Percentiles rank a stretch among this genome's conserved stretches.
Conservation (phyloP, 306 rosid species). For the Cercis canadensis region DNA sequence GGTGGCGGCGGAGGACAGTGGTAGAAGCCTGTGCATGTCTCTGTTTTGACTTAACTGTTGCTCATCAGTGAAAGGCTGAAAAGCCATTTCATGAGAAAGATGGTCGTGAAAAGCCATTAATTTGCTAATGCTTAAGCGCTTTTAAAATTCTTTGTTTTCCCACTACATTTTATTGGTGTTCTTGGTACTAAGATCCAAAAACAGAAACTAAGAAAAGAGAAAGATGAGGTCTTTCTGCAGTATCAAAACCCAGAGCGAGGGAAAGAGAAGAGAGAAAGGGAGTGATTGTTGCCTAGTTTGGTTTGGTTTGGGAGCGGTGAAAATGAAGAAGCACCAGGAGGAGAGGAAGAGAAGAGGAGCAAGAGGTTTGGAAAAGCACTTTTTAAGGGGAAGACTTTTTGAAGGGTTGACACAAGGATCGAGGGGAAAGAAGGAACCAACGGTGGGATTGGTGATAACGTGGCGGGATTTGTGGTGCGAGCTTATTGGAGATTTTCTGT, state of each 20-base stretch:
- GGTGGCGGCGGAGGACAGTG: constrained; percentile 21
- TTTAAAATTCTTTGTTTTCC: not conserved
- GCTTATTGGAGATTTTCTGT: constrained; percentile 39
- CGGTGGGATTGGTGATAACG: constrained; percentile 57
- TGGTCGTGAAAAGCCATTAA: constrained; percentile 72
- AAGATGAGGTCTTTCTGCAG: not conserved
- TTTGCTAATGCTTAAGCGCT: not conserved
- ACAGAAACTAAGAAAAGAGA: not conserved
- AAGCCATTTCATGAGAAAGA: constrained; percentile 58
- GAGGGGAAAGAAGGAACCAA: constrained; percentile 35
- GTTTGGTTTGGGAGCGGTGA: not conserved
- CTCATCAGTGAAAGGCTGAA: constrained; percentile 62
- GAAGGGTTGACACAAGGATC: constrained; percentile 35
- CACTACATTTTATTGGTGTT: constrained; percentile 28
- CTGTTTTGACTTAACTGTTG: constrained; percentile 32
- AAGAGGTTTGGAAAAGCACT: constrained; percentile 35
- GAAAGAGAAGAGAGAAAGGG: not conserved
- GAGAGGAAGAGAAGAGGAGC: not conserved
- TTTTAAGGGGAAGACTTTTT: constrained; percentile 34
- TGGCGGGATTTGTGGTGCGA: constrained; percentile 41
- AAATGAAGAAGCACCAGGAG: not conserved
- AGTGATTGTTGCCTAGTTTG: not conserved
- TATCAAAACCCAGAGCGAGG: not conserved
- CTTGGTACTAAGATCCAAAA: not conserved
- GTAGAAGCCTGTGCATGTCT: constrained; percentile 45